Evolutionary conservation across 2,329 filamentous ascomycete genomes (phyloP).

Genomic region (Cytospora mali): DNA sequence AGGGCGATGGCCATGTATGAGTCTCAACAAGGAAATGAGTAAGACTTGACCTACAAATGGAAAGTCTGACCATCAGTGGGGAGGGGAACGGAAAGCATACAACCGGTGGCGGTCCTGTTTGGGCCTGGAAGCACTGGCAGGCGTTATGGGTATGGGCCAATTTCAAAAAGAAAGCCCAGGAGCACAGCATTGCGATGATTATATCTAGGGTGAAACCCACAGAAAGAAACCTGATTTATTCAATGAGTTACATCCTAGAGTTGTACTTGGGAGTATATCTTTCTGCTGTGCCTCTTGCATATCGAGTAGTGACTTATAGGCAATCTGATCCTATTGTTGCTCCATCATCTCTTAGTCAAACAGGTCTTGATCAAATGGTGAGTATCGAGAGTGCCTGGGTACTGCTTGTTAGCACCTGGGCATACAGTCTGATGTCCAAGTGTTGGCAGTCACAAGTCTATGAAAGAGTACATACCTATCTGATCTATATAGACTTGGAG

Average conservation of each 20-base stretch:
- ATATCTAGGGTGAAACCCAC: background rate
- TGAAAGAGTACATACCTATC: too few relatives aligned
- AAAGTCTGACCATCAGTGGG: background rate
- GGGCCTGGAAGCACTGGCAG: slow-evolving; percentile 1
- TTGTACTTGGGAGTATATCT: background rate
- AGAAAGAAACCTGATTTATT: background rate
- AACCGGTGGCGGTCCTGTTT: background rate
- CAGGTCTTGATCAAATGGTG: too few relatives aligned
- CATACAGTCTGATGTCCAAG: too few relatives aligned
- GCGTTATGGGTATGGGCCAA: slow-evolving; percentile 5
- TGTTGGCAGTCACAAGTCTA: too few relatives aligned
- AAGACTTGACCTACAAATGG: too few relatives aligned
- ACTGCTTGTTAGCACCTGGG: too few relatives aligned
- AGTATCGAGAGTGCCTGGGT: too few relatives aligned
- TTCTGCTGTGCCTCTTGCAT: too few relatives aligned
- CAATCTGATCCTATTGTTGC: too few relatives aligned
- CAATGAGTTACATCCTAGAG: background rate
- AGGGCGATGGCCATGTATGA: slow-evolving; percentile 52
- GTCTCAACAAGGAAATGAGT: slow-evolving; percentile 23
- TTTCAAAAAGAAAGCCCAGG: background rate
- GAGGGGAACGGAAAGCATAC: background rate
- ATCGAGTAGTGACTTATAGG: too few relatives aligned
- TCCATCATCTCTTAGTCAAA: too few relatives aligned
- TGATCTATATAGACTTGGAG: too few relatives aligned
- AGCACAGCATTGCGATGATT: background rate